Base-by-base conservation (phyloP, 139 green algal species). In the Chara braunii region DNA sequence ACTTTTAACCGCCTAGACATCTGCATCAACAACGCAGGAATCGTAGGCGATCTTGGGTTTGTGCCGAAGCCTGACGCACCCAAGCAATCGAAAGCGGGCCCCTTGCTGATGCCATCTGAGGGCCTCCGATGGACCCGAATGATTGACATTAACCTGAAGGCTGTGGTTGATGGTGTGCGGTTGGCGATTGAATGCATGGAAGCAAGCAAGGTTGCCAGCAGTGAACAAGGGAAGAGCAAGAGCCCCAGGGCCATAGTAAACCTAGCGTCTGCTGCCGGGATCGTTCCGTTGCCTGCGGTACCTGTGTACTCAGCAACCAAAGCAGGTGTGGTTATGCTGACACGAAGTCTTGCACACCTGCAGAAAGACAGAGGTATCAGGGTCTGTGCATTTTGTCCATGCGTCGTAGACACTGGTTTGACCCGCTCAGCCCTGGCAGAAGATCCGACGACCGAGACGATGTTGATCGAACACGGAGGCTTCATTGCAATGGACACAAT, bases 271-370 rank as follows among this genome's bases (percentile, higher is more conserved):
- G 66, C 72, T 8, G 72, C 73, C 12, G 72, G 72, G 4, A 34
- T 81, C 1, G 71, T 57, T 8, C 71, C 71, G 18, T 55, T 32
- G 0, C 54, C 53, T 9, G 50, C 43, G 30, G 68, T 22, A 0
- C 71, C 71, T 9, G 31, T 79, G 12, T 79, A 79, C 33, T 68
- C 71, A 3, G 71, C 52, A 12, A 54, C 71, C 42, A 79, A 79
- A 54, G 69, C 54, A 32, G 72, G 73, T 11, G 72, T 80, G 33
- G 59, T 80, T 30, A 33, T 66, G 43, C 69, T 79, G 33, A 75
- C 63, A 36, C 48, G 70, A 3, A 61, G 58, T 26, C 30, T 75
- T 12, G 67, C 59, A 43, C 56, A 68, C 6, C 42, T 75, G n/a
- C 6, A 11, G 22, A 58, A 1, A 3, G 28, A 32, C 30, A n/a